These are phyloP conservation scores for Sporobolomyces pararoseus DNA, from an alignment of 768 basidiomycete genomes.

Conservation along the genomic window DNA sequence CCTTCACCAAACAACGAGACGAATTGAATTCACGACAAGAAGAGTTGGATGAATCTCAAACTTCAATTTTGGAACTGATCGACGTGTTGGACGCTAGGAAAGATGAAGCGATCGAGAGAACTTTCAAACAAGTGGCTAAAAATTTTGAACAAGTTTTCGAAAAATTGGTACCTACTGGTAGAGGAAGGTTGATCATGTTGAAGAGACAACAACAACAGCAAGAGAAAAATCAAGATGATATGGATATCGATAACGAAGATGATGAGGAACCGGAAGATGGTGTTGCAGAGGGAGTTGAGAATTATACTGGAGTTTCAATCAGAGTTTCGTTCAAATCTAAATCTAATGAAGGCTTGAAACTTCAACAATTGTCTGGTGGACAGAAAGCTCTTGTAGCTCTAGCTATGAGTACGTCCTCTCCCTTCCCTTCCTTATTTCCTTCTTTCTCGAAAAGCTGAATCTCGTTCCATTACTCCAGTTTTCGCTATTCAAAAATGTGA, in stretches of 20 bases:
- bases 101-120: slow-evolving; percentile 96
- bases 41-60: slow-evolving; percentile 83
- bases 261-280: too few species aligned
- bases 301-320: slow-evolving; percentile 94
- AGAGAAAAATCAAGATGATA: slow-evolving; percentile 54
- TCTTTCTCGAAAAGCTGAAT: too few species aligned
- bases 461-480: slow-evolving; percentile 54
- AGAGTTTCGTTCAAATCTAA: slow-evolving; percentile 99
- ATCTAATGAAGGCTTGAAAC: slow-evolving; percentile 89
- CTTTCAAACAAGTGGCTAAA: slow-evolving; percentile 94
- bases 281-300: slow-evolving; percentile 65
- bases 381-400: slow-evolving; percentile 96
- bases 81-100: slow-evolving; percentile 92
- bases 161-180: slow-evolving; percentile 87
- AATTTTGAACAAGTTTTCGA: slow-evolving; percentile 98
- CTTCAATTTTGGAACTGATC: slow-evolving; percentile 87
- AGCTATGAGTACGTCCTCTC: slow-evolving; percentile 66
- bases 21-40: slow-evolving; percentile 78
- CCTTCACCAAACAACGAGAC: slow-evolving; percentile 96
- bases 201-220: slow-evolving; percentile 58
- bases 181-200: slow-evolving; percentile 87
- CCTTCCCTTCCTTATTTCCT: too few species aligned
- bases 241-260: slow-evolving; percentile 46
- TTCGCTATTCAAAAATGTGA: slow-evolving; percentile 99
- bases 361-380: slow-evolving; percentile 94